These are phyloP conservation scores for Venturia aucupariae DNA, from an alignment of 2,329 filamentous ascomycete genomes.

Conservation along the genomic window DNA sequence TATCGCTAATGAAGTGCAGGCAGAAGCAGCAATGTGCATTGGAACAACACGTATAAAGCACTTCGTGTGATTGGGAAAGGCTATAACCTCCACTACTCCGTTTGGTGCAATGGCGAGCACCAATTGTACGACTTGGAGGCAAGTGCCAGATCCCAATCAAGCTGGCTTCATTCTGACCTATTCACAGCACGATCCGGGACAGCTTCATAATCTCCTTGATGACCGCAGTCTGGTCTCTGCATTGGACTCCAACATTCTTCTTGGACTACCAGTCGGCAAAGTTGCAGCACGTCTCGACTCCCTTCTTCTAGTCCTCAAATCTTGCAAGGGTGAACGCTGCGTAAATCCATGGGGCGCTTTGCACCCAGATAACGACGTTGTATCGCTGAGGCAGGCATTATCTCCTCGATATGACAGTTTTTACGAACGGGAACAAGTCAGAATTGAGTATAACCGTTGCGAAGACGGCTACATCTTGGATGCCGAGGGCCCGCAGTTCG, in stretches of 20 bases:
- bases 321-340: constrained; percentile 24
- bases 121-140: constrained; percentile 12
- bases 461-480: constrained; percentile 11
- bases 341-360: constrained; percentile 24
- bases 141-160: background rate
- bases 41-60: constrained; percentile 14
- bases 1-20: background rate
- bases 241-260: background rate
- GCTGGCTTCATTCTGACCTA: background rate
- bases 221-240: background rate
- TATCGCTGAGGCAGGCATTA: constrained; percentile 22
- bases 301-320: constrained; percentile 26
- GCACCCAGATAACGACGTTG: constrained; percentile 24
- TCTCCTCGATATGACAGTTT: constrained; percentile 23
- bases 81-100: constrained; percentile 10
- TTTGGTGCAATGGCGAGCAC: constrained; percentile 13
- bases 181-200: background rate
- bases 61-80: constrained; percentile 4
- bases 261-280: constrained; percentile 2
- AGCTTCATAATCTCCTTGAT: constrained; percentile 8
- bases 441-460: constrained; percentile 7
- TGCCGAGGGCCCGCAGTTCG: constrained; percentile 19
- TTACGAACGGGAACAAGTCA: constrained; percentile 21
- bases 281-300: constrained; percentile 22
- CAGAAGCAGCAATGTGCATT: background rate